Conservation (phyloP, 768 basidiomycete species). For the Mycena sanguinolenta region DNA sequence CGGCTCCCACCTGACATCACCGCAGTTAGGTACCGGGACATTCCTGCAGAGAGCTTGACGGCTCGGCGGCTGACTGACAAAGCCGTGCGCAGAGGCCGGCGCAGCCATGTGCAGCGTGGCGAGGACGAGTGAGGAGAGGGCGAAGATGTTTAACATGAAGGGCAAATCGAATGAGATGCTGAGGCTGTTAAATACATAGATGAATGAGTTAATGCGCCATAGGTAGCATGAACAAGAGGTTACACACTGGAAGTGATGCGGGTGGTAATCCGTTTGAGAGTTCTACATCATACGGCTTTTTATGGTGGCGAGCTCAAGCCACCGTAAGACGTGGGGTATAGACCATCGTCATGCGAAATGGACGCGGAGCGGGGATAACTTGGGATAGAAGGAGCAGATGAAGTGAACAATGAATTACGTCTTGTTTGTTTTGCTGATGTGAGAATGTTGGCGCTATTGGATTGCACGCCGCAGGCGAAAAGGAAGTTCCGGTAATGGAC, state of each 20-base stretch:
- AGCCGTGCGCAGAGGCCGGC: background rate
- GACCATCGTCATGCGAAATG: background rate
- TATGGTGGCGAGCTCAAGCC: background rate
- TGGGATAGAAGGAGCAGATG: background rate
- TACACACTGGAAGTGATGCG: background rate
- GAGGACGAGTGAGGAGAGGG: conserved; percentile 2
- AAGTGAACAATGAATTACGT: background rate
- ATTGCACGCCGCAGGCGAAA: too few species aligned
- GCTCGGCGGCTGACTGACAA: background rate
- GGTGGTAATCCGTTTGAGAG: background rate
- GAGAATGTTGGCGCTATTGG: too few species aligned
- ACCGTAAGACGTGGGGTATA: background rate
- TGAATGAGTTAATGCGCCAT: conserved; percentile 3
- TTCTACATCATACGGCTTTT: conserved; percentile 1
- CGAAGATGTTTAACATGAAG: background rate
- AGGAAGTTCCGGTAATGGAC: too few species aligned
- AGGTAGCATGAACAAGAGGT: background rate
- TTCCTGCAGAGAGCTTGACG: conserved; percentile 1
- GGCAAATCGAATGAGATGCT: conserved; percentile 3
- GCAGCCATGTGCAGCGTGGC: background rate
- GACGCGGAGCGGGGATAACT: background rate
- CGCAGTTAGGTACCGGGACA: background rate
- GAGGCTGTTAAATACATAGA: background rate
- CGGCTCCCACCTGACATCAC: background rate
- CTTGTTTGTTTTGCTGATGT: background rate